Base-by-base conservation (phyloP, 768 basidiomycete species). In the Leccinum uliginosum region DNA sequence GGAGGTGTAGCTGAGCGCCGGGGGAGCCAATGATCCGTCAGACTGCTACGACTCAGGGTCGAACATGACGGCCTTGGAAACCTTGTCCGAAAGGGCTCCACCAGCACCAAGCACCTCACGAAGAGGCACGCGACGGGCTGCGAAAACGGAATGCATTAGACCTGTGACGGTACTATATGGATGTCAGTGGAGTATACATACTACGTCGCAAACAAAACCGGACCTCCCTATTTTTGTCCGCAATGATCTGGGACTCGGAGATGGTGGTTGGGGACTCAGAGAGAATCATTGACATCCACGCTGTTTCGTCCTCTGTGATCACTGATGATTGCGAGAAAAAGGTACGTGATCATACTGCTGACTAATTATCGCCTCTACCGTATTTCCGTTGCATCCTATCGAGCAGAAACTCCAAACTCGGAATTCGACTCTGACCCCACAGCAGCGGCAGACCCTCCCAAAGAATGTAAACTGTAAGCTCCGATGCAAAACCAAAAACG, bases 401-500 rank as follows among this genome's bases (percentile, higher is more conserved):
- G 23, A 89, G 71, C 19, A 99, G 75, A 78, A 98, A 98, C 55
- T 91, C 83, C 38, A 93, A 68, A 34, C 88, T 91, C 3, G 97
- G 97, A 60, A 98, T 85, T 19, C 97, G 87, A 67, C 93, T 91
- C 50, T 86, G 79, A 9, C 89, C 91, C 43, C 91, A 80, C 10
- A 98, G 74, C 40, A 87, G 80, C 0, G 96, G 94, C 14, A 98
- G 83, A 24, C 89, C 95, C 73, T 98, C 97, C 96, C 96, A 98
- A 2, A 97, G 95, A 54, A 98, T 78, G 1, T 85, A n/a, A n/a
- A 83, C 65, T 93, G 91, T 10, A 95, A 75, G 57, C 90, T 86
- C 73, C 90, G 91, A 72, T 98, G 96, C 49, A 98, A 78, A 19
- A 96, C 82, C 58, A 98, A 76, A 75, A 98, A 96, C 32, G 86